Percentiles rank a stretch among this genome's conserved stretches.
These are phyloP conservation scores for Septoria petroselini DNA, from an alignment of 2,329 filamentous ascomycete genomes.

Conservation along the genomic window DNA sequence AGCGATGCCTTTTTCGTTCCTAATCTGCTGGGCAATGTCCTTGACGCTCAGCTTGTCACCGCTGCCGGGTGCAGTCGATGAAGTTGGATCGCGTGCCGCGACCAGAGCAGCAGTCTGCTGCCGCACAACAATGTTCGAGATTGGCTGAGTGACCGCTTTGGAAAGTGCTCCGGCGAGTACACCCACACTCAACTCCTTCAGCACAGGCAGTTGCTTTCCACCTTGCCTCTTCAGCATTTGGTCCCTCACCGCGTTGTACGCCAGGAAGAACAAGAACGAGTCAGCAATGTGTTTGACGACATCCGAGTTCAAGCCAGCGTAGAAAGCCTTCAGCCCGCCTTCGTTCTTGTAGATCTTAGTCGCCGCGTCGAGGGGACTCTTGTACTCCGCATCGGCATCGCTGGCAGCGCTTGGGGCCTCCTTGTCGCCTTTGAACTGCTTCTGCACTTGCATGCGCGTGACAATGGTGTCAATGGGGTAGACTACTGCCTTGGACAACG, in stretches of 20 bases:
- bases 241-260: conserved; percentile 63
- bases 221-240: conserved; percentile 41
- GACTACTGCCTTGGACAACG: conserved; percentile 71
- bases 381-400: conserved; percentile 53
- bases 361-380: conserved; percentile 65
- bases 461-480: conserved; percentile 82
- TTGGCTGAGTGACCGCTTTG: conserved; percentile 73
- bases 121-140: conserved; percentile 76
- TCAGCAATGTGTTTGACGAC: conserved; percentile 55
- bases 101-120: conserved; percentile 68
- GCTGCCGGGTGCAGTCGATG: conserved; percentile 27
- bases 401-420: conserved; percentile 37
- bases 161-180: conserved; percentile 70
- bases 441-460: conserved; percentile 77
- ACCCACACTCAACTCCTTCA: conserved; percentile 73
- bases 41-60: conserved; percentile 41
- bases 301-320: conserved; percentile 46
- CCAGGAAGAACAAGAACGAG: conserved; percentile 82
- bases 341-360: conserved; percentile 67
- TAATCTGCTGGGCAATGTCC: conserved; percentile 63
- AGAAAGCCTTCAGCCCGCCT: conserved; percentile 69
- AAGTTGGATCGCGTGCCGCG: conserved; percentile 40
- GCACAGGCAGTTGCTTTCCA: conserved; percentile 51
- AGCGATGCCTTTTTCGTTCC: conserved; percentile 63
- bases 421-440: conserved; percentile 49